Percentiles rank a stretch among this genome's conserved stretches.
phyloP scores from a whole-genome alignment of 139 green algal genomes.

The Tetraselmis striata region DNA sequence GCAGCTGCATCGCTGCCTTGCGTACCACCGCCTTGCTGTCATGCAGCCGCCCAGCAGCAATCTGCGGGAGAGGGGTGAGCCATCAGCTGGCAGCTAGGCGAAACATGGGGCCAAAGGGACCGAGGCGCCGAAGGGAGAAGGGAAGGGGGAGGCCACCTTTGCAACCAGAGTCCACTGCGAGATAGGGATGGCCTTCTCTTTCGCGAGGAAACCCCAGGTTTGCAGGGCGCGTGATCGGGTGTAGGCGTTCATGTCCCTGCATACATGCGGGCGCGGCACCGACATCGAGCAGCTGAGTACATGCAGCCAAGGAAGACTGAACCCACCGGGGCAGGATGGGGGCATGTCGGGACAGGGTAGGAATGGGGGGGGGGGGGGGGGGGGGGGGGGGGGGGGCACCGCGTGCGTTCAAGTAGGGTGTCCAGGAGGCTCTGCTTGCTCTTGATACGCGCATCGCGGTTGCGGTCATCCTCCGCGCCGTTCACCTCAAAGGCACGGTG shows the following conservation, averaged over 20 bases:
- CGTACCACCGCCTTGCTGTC: slow-evolving; percentile 72
- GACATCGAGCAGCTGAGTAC: neutral
- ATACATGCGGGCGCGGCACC: too few species aligned
- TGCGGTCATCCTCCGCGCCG: neutral
- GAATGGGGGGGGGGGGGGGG: too few species aligned
- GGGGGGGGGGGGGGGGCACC: slow-evolving; percentile 4
- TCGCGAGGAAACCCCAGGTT: slow-evolving; percentile 67
- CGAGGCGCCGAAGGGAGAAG: too few species aligned
- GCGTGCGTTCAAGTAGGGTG: slow-evolving; percentile 53
- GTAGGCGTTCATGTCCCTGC: slow-evolving; percentile 54
- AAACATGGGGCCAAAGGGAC: too few species aligned
- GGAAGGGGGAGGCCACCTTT: neutral
- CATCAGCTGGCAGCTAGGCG: too few species aligned
- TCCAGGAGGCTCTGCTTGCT: slow-evolving; percentile 73
- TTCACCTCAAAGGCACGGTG: slow-evolving; percentile 25
- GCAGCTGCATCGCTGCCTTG: slow-evolving; percentile 66
- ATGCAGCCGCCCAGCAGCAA: slow-evolving; percentile 56
- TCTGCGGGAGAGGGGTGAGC: too few species aligned
- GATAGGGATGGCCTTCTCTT: slow-evolving; percentile 43
- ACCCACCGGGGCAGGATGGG: too few species aligned
- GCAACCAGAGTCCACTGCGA: slow-evolving; percentile 14
- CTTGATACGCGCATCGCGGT: slow-evolving; percentile 29
- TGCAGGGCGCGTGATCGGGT: slow-evolving; percentile 51
- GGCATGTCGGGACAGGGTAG: too few species aligned
- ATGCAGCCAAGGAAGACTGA: too few species aligned